phyloP scores from a whole-genome alignment of 331 rosid species.

The Prunus yedoensis region DNA sequence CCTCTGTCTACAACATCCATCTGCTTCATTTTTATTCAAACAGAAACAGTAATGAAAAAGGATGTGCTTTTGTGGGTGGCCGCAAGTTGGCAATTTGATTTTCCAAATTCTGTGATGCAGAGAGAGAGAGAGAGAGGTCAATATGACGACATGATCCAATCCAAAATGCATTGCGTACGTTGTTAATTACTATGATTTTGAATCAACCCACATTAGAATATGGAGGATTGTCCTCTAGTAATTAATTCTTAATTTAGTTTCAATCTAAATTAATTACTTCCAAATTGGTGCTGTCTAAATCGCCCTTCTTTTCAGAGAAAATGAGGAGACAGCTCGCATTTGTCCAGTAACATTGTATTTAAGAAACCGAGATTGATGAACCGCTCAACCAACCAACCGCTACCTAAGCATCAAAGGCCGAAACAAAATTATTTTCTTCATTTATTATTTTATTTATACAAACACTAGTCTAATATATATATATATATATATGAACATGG shows the following conservation, averaged over 20 bases:
- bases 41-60: not conserved
- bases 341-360: not conserved
- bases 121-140: not conserved
- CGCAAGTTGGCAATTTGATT: slow-evolving; percentile 18
- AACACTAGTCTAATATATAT: too few species aligned
- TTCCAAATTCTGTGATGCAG: not conserved
- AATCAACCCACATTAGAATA: not conserved
- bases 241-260: not conserved
- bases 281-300: not conserved
- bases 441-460: too few species aligned
- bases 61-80: not conserved
- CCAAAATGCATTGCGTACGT: too few species aligned
- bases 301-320: not conserved
- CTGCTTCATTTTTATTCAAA: not conserved
- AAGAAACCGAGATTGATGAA: slow-evolving; percentile 7
- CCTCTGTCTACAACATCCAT: not conserved
- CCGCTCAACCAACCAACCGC: not conserved
- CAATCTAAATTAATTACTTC: not conserved
- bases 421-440: too few species aligned
- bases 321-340: too few species aligned
- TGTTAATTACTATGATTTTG: not conserved
- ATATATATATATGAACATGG: too few species aligned
- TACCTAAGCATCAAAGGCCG: not conserved
- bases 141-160: too few species aligned
- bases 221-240: not conserved